phyloP scores from a whole-genome alignment of 1,139 yeast genomes.

The Pichia sp. region DNA sequence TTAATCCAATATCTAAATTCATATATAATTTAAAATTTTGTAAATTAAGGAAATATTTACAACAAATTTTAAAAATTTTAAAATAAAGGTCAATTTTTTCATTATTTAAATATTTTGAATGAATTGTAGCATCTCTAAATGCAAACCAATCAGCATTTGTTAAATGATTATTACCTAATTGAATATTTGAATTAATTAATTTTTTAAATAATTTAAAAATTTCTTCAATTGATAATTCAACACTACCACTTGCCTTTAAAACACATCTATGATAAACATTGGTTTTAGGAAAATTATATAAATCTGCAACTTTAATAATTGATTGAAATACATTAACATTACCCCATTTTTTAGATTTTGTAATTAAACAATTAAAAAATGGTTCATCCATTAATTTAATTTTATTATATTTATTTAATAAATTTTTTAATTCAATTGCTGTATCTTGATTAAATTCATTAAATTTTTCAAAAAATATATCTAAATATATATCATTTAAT shows the following conservation, averaged over 20 bases:
- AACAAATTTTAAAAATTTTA: conserved; percentile 47
- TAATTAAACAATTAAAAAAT: conserved; percentile 70
- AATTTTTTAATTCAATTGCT: conserved; percentile 47
- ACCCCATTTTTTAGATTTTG: conserved; percentile 63
- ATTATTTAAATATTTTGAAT: conserved; percentile 29
- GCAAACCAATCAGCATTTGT: conserved; percentile 90
- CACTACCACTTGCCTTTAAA: conserved; percentile 65
- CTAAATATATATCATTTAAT: conserved; percentile 62
- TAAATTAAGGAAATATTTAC: conserved; percentile 39
- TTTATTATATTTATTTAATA: conserved; percentile 52
- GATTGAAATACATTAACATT: conserved; percentile 60
- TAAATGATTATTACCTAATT: conserved; percentile 46
- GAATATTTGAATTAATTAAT: conserved; percentile 47
- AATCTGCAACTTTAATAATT: conserved; percentile 55
- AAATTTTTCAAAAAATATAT: conserved; percentile 57
- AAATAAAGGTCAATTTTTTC: conserved; percentile 50
- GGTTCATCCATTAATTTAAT: conserved; percentile 63
- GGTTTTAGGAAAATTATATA: conserved; percentile 55
- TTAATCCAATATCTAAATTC: conserved; percentile 35
- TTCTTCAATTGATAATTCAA: conserved; percentile 47
- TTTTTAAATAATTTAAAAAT: conserved; percentile 56
- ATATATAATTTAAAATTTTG: conserved; percentile 36
- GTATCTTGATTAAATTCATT: conserved; percentile 54
- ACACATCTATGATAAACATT: conserved; percentile 71
- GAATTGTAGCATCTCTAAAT: conserved; percentile 68